Percentiles rank a stretch among this genome's conserved stretches.
phyloP scores from a whole-genome alignment of 2,329 filamentous ascomycete genomes.

The Pseudogymnoascus sp. region DNA sequence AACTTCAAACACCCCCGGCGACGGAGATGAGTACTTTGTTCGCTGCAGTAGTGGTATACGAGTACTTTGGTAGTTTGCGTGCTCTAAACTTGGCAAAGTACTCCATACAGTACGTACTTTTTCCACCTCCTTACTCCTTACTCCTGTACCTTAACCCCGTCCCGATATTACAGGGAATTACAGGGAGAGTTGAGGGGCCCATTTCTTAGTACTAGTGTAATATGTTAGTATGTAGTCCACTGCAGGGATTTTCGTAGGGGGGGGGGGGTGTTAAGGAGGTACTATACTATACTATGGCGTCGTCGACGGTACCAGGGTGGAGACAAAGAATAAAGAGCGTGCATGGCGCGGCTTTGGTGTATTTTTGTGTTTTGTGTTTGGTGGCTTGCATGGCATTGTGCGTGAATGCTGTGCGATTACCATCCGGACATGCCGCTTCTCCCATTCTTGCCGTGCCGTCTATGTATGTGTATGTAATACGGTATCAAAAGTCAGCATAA shows the following conservation, averaged over 20 bases:
- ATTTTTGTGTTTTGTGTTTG: background rate
- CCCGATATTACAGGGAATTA: background rate
- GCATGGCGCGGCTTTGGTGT: background rate
- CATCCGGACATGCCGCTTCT: background rate
- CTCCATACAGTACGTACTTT: background rate
- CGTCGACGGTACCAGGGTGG: background rate
- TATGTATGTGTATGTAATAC: background rate
- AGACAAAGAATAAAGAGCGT: background rate
- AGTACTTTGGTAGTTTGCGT: background rate
- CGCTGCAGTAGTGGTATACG: background rate
- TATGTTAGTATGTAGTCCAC: background rate
- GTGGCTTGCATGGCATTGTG: background rate
- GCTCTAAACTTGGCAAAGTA: background rate
- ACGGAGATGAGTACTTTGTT: conserved; percentile 1
- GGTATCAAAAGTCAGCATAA: background rate
- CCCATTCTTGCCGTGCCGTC: background rate
- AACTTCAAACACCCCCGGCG: background rate
- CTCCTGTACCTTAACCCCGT: background rate
- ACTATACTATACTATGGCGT: background rate
- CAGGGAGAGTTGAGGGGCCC: background rate
- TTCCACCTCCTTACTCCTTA: too few relatives aligned
- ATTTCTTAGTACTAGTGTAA: too few relatives aligned
- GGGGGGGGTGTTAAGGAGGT: background rate
- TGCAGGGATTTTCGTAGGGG: background rate
- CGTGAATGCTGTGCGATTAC: background rate